Conservation (phyloP, 371 early-diverging fungal species). For the Syncephalastrum sp. region DNA sequence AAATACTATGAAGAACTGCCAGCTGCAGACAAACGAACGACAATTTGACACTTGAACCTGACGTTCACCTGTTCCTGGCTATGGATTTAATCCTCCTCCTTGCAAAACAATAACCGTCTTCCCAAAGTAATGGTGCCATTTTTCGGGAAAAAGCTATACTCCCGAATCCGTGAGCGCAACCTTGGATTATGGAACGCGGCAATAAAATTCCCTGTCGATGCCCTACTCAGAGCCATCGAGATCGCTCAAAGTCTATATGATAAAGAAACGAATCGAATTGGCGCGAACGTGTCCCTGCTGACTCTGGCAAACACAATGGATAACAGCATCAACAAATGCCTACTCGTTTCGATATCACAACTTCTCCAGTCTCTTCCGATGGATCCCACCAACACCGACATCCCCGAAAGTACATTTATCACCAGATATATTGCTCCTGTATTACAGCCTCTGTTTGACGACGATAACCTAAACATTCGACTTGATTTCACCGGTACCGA, state of each 20-base stretch:
- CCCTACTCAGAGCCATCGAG: slow-evolving; percentile 1
- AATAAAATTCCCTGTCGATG: too few species aligned
- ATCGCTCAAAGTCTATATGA: slow-evolving; percentile 10
- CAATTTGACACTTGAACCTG: too few species aligned
- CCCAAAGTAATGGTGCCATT: too few species aligned
- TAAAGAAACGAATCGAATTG: slow-evolving; percentile 3
- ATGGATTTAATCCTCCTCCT: too few species aligned
- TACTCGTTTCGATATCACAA: slow-evolving; percentile 16
- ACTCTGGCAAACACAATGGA: slow-evolving; percentile 15
- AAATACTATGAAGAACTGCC: too few species aligned
- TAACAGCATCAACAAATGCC: slow-evolving; percentile 15
- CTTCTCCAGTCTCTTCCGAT: slow-evolving; percentile 22
- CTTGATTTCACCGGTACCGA: slow-evolving; percentile 19
- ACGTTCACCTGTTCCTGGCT: too few species aligned
- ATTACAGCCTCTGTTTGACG: slow-evolving; percentile 24
- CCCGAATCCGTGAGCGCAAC: too few species aligned
- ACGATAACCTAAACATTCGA: slow-evolving; percentile 17
- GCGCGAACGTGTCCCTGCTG: slow-evolving; percentile 5
- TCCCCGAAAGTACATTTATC: slow-evolving; percentile 19
- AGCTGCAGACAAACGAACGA: too few species aligned
- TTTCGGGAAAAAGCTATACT: too few species aligned
- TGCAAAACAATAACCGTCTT: too few species aligned
- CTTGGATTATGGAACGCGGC: too few species aligned
- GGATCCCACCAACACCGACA: slow-evolving; percentile 22
- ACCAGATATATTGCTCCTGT: slow-evolving; percentile 21